Evolutionary conservation across 768 basidiomycete genomes (phyloP).

Genomic region (Lactarius hengduanensis): DNA sequence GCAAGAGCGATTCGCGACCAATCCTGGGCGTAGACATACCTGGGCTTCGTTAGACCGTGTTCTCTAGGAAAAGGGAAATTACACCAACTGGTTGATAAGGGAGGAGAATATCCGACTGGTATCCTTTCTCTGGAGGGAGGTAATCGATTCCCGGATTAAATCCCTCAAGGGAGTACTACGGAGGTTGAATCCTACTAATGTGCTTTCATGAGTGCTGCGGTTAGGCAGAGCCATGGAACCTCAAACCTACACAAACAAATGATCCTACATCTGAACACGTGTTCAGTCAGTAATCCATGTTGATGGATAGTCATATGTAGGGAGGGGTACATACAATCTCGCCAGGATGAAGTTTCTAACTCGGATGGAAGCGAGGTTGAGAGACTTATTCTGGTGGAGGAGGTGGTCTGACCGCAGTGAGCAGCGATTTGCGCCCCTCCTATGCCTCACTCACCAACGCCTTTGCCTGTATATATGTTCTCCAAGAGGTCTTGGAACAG

Average conservation of each 20-base stretch:
- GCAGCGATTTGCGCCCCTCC: not conserved
- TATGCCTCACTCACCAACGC: slow-evolving; percentile 1
- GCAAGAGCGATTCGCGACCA: too few relatives aligned
- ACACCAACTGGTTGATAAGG: too few relatives aligned
- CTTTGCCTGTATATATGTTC: slow-evolving; percentile 20
- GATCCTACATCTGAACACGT: slow-evolving; percentile 17
- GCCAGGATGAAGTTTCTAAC: slow-evolving; percentile 14
- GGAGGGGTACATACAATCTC: slow-evolving; percentile 16
- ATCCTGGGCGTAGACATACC: too few relatives aligned
- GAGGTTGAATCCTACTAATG: too few relatives aligned
- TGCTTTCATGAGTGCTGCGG: too few relatives aligned
- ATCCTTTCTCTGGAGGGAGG: too few relatives aligned
- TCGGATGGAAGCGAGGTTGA: not conserved
- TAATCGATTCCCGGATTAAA: too few relatives aligned
- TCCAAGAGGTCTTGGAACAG: slow-evolving; percentile 24
- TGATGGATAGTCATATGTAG: not conserved
- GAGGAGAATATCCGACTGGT: too few relatives aligned
- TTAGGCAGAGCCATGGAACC: too few relatives aligned
- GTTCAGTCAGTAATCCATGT: slow-evolving; percentile 11
- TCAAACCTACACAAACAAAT: slow-evolving; percentile 23
- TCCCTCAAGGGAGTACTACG: too few relatives aligned
- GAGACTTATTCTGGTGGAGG: slow-evolving; percentile 12
- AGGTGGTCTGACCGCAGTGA: slow-evolving; percentile 8
- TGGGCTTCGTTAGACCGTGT: too few relatives aligned
- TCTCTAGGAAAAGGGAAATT: too few relatives aligned